These are phyloP conservation scores for Lipomyces kockii DNA, from an alignment of 805 yeast genomes.

Conservation along the genomic window DNA sequence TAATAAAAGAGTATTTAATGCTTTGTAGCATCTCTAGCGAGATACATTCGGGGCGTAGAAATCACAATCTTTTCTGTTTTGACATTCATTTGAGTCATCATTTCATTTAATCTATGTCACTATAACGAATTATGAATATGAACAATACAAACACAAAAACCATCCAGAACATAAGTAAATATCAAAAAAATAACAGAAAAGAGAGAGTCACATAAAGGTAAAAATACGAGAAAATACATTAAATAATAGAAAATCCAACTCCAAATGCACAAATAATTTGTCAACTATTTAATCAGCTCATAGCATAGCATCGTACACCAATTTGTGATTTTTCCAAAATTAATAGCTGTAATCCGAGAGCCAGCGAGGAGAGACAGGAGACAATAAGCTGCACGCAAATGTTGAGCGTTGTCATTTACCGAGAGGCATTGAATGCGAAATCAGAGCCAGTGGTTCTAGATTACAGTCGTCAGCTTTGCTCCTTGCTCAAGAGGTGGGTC, in stretches of 20 bases:
- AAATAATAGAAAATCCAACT: background rate
- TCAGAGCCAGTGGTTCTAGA: conserved; percentile 15
- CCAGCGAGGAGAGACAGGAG: background rate
- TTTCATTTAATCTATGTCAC: too few species aligned
- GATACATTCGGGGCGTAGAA: too few species aligned
- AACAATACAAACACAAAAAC: too few species aligned
- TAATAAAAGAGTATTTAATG: too few species aligned
- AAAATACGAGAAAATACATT: background rate
- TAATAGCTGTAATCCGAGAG: background rate
- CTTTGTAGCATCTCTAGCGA: too few species aligned
- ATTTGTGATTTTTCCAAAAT: background rate
- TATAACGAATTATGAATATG: too few species aligned
- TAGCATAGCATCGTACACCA: background rate
- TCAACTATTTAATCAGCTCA: background rate
- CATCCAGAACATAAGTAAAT: background rate
- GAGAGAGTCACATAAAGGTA: background rate
- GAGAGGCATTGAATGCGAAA: background rate
- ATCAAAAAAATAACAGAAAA: background rate
- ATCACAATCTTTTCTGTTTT: too few species aligned
- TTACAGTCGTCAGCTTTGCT: background rate
- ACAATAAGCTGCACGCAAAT: background rate
- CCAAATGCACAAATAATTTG: background rate
- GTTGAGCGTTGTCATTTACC: background rate
- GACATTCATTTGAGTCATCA: too few species aligned
- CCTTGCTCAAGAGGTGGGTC: background rate